Conservation (phyloP, 2,329 filamentous ascomycete species). For the Curvularia lunata region DNA sequence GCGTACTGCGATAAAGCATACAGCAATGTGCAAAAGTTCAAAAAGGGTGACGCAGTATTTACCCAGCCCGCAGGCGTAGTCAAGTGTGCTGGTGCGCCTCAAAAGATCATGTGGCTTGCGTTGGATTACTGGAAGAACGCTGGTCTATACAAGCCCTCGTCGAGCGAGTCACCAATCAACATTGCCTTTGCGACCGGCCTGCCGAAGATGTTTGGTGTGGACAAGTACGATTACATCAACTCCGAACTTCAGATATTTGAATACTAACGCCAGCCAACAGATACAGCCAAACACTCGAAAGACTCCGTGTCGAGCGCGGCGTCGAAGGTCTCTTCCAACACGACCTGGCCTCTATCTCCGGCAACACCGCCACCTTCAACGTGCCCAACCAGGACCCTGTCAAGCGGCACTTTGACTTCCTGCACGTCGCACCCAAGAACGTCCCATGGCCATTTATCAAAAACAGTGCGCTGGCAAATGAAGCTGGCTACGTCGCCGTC, state of each 20-base stretch:
- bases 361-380: conserved; percentile 47
- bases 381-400: conserved; percentile 35
- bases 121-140: conserved; percentile 48
- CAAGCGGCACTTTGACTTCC: conserved; percentile 45
- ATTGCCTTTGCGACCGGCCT: conserved; percentile 50
- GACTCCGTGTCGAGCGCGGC: conserved; percentile 45
- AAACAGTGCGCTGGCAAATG: conserved; percentile 44
- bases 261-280: conserved; percentile 24
- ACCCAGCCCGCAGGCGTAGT: conserved; percentile 50
- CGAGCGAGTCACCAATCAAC: conserved; percentile 40
- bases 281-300: conserved; percentile 46
- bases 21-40: conserved; percentile 40
- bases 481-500: conserved; percentile 49
- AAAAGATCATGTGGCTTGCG: conserved; percentile 54
- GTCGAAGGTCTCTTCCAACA: conserved; percentile 50
- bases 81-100: conserved; percentile 51
- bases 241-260: not conserved
- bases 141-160: conserved; percentile 41
- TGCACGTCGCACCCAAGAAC: conserved; percentile 50
- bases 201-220: conserved; percentile 51
- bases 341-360: conserved; percentile 47
- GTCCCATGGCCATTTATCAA: conserved; percentile 48
- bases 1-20: conserved; percentile 49
- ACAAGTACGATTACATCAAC: conserved; percentile 42
- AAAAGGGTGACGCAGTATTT: conserved; percentile 48